phyloP scores from a whole-genome alignment of 2,329 filamentous ascomycete genomes.

The Xylaria sp. region DNA sequence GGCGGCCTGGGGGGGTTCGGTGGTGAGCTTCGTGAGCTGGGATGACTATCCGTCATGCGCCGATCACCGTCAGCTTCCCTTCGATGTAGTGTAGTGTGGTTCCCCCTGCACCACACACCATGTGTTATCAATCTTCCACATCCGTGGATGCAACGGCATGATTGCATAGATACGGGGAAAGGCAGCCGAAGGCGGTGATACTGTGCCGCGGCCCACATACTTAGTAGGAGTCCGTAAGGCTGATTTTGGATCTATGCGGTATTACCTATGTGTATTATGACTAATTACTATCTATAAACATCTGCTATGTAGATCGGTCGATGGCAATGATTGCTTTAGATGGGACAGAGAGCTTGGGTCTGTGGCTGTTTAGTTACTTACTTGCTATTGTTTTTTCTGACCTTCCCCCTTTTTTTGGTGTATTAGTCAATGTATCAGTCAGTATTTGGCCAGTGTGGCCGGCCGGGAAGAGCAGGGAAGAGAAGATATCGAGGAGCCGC shows the following conservation, averaged over 20 bases:
- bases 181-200: not conserved
- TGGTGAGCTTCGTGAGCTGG: not conserved
- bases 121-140: not conserved
- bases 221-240: slow-evolving; percentile 13
- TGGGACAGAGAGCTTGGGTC: not conserved
- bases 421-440: not conserved
- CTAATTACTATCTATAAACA: not conserved
- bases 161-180: slow-evolving; percentile 18
- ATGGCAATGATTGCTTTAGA: not conserved
- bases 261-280: not conserved
- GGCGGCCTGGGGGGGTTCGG: not conserved
- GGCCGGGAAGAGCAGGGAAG: not conserved
- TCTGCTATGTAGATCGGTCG: not conserved
- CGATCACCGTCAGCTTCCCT: slow-evolving; percentile 1
- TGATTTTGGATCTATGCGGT: not conserved
- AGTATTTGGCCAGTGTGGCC: not conserved
- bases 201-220: slow-evolving; percentile 18
- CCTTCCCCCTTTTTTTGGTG: not conserved
- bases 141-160: slow-evolving; percentile 13
- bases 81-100: not conserved
- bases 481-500: not conserved
- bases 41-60: not conserved
- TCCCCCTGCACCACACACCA: not conserved
- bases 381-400: not conserved
- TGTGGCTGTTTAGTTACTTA: not conserved